These are phyloP conservation scores for Inga laurina DNA, from an alignment of 306 rosid species.

Conservation along the genomic window DNA sequence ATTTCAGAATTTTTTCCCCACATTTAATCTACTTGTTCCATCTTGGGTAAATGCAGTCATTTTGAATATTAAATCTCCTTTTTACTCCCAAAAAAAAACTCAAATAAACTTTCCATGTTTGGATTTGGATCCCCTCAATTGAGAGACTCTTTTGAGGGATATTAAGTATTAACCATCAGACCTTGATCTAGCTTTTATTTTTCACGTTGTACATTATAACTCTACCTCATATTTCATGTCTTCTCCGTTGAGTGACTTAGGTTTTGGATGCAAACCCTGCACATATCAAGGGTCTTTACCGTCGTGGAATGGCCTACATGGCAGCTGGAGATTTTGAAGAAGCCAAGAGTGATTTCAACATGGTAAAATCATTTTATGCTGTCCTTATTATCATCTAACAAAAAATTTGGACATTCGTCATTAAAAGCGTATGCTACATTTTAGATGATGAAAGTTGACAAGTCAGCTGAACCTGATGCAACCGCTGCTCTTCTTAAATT, in stretches of 20 bases:
- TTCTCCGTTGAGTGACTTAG: constrained; percentile 45
- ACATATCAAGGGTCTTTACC: constrained; percentile 88
- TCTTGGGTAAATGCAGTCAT: background rate
- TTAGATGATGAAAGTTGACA: constrained; percentile 83
- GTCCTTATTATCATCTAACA: background rate
- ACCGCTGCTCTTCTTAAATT: constrained; percentile 81
- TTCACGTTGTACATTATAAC: constrained; percentile 13
- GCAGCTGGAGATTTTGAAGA: constrained; percentile 85
- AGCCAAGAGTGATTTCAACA: constrained; percentile 78
- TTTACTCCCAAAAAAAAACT: background rate
- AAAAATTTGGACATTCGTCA: constrained; percentile 1
- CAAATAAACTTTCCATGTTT: background rate
- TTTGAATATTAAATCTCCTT: background rate
- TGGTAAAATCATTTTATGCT: constrained; percentile 45
- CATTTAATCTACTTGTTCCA: background rate
- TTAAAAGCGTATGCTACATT: constrained; percentile 23
- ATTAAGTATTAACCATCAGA: too few species aligned
- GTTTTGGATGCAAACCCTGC: constrained; percentile 93
- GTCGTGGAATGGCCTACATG: constrained; percentile 98
- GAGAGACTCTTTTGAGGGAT: too few species aligned
- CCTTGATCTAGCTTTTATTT: background rate
- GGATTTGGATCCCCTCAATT: too few species aligned
- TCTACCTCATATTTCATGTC: constrained; percentile 7
- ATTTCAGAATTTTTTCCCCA: background rate
- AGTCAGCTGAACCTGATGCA: constrained; percentile 81